Evolutionary conservation across 1,139 yeast species (phyloP).

Genomic region (Entelexis sorbosivorans): DNA sequence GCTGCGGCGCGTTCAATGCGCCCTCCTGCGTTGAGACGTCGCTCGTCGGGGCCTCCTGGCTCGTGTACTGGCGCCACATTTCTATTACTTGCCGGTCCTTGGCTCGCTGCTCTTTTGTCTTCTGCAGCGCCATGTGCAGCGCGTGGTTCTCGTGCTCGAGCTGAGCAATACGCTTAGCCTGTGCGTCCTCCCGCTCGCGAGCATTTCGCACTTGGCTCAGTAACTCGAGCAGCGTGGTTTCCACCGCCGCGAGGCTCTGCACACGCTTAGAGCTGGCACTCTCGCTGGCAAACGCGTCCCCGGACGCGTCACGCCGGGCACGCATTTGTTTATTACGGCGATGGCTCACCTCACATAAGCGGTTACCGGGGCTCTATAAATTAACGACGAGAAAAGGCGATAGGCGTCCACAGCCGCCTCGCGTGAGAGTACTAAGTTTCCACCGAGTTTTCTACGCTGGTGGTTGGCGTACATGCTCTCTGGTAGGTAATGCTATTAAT

Average conservation of each 20-base stretch:
- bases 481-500: not conserved
- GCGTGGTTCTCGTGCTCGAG: constrained; percentile 10
- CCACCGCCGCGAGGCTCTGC: not conserved
- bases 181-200: not conserved
- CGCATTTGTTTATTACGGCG: not conserved
- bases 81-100: constrained; percentile 8
- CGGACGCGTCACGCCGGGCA: not conserved
- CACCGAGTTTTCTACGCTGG: too few species aligned
- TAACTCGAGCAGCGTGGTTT: not conserved
- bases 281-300: not conserved
- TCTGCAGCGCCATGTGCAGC: constrained; percentile 2
- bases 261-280: not conserved
- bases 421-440: too few species aligned
- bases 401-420: not conserved
- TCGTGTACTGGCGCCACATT: constrained; percentile 8
- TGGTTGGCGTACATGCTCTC: not conserved
- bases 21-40: constrained; percentile 12
- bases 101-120: constrained; percentile 1
- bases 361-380: not conserved
- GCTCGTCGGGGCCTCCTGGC: not conserved
- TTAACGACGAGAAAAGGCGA: not conserved
- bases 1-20: not conserved
- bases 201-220: not conserved
- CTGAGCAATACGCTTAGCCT: not conserved
- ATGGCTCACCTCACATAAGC: not conserved